Evolutionary conservation across 495 filamentous ascomycete species (phyloP), one percentile per base, ranked within the genome.

Genomic region (Aspergillus ostianus): DNA sequence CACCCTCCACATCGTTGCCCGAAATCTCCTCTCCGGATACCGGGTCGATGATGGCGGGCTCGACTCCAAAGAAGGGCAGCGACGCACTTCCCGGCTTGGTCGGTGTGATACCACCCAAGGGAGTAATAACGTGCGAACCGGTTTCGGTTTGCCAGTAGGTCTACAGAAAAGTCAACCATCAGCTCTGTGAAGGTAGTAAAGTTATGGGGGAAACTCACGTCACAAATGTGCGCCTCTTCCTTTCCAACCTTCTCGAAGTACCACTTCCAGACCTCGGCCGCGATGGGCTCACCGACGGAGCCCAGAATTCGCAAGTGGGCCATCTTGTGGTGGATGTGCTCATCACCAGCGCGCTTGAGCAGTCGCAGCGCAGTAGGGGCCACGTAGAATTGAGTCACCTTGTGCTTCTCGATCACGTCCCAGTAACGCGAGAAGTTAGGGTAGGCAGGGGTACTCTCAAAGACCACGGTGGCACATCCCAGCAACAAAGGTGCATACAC

Each of bases 71-170:
- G 88, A 99, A 98, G 3, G 81, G 81, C 57, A 84, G 66, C 36
- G 81, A 82, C 32, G 81, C 81, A 66, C 81, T 83, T 47, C 81
- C 81, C 44, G 81, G 81, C 68, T 84, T 84, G 2, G 81, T 84
- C 8, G 81, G 81, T 30, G 81, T 84, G 8, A 84, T 72, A 61
- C 81, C 81, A 47, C 76, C 80, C 48, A 84, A 57, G n/a, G 81
- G 81, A n/a, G 81, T 81, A 56, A 84, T 83, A 49, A 96, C 92
- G 71, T 98, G 87, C 51, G 92, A 98, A 55, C 94, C 94, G 10
- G 94, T 99, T 80, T 99, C 94, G 60, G 94, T 99, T 87, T 99
- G 94, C 95, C 94, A 99, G 82, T 99, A 99, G 49, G 94, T 99
- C 92, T 98, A 68, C 30, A 53, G 46, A 60, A 57, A 13, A 12